Percentiles rank a stretch among this genome's conserved stretches.
Conservation (phyloP, 2,329 filamentous ascomycete species). For the Calonectria naviculata region DNA sequence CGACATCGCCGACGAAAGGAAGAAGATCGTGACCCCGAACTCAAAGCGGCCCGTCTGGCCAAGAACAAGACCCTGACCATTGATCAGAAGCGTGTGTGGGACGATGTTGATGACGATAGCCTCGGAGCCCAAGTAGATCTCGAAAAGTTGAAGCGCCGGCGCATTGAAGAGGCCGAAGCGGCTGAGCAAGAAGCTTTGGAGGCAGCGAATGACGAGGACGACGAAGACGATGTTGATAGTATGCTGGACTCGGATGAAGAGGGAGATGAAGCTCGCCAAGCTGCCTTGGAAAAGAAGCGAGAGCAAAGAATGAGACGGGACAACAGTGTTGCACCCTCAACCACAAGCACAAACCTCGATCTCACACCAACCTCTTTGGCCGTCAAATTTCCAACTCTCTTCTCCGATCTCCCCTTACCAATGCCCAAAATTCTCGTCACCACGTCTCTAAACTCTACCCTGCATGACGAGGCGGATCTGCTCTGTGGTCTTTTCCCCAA, state of each 20-base stretch:
- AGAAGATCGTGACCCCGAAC: constrained; percentile 83
- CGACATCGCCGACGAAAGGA: constrained; percentile 85
- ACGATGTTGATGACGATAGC: constrained; percentile 75
- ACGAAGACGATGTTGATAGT: constrained; percentile 75
- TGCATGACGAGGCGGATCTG: constrained; percentile 84
- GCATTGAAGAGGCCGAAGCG: constrained; percentile 65
- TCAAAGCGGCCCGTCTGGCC: constrained; percentile 78
- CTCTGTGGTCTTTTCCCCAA: constrained; percentile 89
- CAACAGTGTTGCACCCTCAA: constrained; percentile 66
- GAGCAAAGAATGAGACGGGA: constrained; percentile 59
- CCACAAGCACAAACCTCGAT: constrained; percentile 72
- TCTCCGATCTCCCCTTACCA: constrained; percentile 67
- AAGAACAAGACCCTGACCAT: constrained; percentile 85
- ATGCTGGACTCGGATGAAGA: constrained; percentile 79
- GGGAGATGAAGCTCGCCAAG: constrained; percentile 60
- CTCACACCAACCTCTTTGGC: constrained; percentile 69
- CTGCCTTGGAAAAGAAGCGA: constrained; percentile 54
- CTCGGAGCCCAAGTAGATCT: constrained; percentile 68
- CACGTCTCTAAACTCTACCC: constrained; percentile 87
- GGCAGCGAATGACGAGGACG: constrained; percentile 56
- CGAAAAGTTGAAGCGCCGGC: constrained; percentile 67
- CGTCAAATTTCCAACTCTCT: constrained; percentile 71
- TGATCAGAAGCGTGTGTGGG: constrained; percentile 91
- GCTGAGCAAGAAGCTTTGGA: constrained; percentile 60
- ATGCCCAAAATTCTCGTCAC: constrained; percentile 91